Evolutionary conservation across 495 filamentous ascomycete species (phyloP).

Genomic region (Mytilinidion resinicola): DNA sequence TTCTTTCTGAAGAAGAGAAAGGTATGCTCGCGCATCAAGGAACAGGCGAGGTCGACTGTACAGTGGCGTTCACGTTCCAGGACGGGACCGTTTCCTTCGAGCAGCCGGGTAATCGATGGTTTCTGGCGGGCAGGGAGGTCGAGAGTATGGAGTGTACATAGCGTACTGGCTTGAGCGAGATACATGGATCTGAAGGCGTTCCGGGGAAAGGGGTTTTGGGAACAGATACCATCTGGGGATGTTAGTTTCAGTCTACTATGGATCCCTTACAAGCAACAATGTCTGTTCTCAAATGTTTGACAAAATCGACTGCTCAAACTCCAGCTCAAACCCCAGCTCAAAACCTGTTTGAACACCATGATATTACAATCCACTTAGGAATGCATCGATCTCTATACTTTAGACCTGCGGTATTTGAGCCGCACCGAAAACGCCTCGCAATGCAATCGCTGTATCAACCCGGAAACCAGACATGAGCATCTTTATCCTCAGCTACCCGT

Average conservation of each 20-base stretch:
- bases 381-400: no score
- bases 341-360: neutral
- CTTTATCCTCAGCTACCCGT: conserved; percentile 14
- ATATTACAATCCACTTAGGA: neutral
- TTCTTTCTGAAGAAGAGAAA: conserved; percentile 6
- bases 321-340: no score
- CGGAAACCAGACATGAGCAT: neutral
- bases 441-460: conserved; percentile 14
- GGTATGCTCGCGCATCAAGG: neutral
- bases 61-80: conserved; percentile 10
- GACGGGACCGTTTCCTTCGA: conserved; percentile 23
- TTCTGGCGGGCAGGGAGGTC: conserved; percentile 23
- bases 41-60: neutral
- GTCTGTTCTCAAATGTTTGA: no score
- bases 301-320: no score
- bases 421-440: conserved; percentile 16
- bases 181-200: neutral
- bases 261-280: no score
- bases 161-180: neutral
- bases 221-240: no score
- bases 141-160: conserved; percentile 27
- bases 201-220: no score
- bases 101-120: conserved; percentile 4
- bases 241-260: no score
- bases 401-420: neutral